A percentile compares a stretch with the other conserved stretches of the same genome.
These are phyloP conservation scores for Mortierella sp. DNA, from an alignment of 371 early-diverging fungal species.

Conservation along the genomic window DNA sequence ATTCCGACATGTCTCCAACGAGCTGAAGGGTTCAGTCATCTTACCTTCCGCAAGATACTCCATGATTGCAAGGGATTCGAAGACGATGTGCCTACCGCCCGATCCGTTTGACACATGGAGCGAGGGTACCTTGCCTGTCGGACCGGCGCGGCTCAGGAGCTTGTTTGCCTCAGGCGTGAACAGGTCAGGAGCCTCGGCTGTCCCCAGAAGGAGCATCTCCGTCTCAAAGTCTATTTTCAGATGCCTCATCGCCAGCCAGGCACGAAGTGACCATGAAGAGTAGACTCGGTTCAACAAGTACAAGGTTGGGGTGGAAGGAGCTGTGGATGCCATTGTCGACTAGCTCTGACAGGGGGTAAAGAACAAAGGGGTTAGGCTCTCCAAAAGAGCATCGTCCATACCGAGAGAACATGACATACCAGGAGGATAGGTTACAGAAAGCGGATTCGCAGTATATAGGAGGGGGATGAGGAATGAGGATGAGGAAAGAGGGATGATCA, in stretches of 20 bases:
- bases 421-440: too few relatives aligned
- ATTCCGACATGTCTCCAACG: too few relatives aligned
- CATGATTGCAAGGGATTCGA: constrained; percentile 49
- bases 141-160: constrained; percentile 38
- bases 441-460: too few relatives aligned
- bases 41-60: constrained; percentile 54
- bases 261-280: constrained; percentile 53
- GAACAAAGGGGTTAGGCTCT: too few relatives aligned
- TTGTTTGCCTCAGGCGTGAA: constrained; percentile 13
- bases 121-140: constrained; percentile 43
- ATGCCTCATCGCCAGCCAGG: constrained; percentile 39
- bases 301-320: background rate
- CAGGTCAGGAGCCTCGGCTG: constrained; percentile 23
- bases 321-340: background rate
- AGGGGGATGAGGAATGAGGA: too few relatives aligned
- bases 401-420: too few relatives aligned
- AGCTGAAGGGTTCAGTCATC: background rate
- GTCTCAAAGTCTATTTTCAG: constrained; percentile 31
- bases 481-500: too few relatives aligned
- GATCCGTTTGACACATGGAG: constrained; percentile 28
- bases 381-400: too few relatives aligned
- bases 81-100: constrained; percentile 44
- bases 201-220: constrained; percentile 25
- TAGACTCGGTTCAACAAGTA: constrained; percentile 50
- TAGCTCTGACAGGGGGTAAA: too few relatives aligned